Conservation (phyloP, 306 rosid genomes). For the Vigna unguiculata region DNA sequence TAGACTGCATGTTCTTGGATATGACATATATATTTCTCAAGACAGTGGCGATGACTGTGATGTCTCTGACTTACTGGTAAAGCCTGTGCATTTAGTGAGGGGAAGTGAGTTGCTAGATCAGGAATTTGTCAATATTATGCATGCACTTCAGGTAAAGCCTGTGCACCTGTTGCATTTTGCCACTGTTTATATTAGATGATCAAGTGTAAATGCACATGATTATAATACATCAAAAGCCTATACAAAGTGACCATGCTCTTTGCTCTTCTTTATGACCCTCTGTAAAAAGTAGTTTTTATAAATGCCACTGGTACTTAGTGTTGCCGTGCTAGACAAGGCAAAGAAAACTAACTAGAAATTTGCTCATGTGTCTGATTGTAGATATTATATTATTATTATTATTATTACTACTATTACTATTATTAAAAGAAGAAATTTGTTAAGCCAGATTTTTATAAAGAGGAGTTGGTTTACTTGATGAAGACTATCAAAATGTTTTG, state of each 20-base stretch:
- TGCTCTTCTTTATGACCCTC: constrained; percentile 24
- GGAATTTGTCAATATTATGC: constrained; percentile 79
- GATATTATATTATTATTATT: too few species aligned
- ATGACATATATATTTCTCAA: constrained; percentile 55
- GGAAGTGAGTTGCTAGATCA: constrained; percentile 63
- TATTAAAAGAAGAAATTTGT: neutral
- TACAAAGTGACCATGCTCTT: constrained; percentile 15
- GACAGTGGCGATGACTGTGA: constrained; percentile 52
- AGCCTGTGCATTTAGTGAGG: constrained; percentile 61
- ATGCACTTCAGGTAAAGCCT: constrained; percentile 80
- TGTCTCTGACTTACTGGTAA: constrained; percentile 57
- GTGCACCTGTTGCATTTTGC: neutral
- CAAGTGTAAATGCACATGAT: constrained; percentile 10
- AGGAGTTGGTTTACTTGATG: neutral
- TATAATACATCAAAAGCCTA: constrained; percentile 4
- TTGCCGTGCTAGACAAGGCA: neutral
- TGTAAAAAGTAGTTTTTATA: neutral
- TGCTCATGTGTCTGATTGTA: neutral
- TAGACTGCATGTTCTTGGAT: constrained; percentile 79
- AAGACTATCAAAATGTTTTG: neutral
- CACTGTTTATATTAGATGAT: neutral
- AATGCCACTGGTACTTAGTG: constrained; percentile 9
- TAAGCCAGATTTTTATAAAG: neutral
- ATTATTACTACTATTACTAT: neutral
- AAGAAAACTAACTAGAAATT: constrained; percentile 11